Base-by-base conservation (phyloP, 163 green algal genomes). In the Chlamydomonas reinhardtii region DNA sequence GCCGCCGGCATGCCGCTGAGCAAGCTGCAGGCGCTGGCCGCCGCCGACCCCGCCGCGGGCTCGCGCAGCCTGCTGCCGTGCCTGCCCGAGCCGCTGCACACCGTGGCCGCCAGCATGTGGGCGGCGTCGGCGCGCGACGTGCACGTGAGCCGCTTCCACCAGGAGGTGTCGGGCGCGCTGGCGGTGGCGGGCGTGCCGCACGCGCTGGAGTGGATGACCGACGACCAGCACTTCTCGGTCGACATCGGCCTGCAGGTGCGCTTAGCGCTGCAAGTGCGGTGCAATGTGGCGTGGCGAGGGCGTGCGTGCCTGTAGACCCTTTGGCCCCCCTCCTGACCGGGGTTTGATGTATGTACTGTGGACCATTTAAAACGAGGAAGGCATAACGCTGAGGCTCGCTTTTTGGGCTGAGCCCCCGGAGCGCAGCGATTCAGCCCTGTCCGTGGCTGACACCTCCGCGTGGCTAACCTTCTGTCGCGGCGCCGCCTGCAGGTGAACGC, bases 221-320 rank as follows among this genome's bases (percentile, higher is more conserved):
- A 89, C 65, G 91, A 93, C 73, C 83, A 89, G n/a, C 83, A 93
- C 78, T 92, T 93, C 68, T 89, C 80, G 24, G 81, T 94, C n/a
- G 91, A 94, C 70, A 88, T 94, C 25, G 89, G 86, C 24, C 82
- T 94, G 37, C 64, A 90, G 84, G 88, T 90, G 73, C 27, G 27
- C n/a, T n/a, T n/a, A n/a, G n/a, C n/a, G n/a, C n/a, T n/a, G n/a
- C n/a, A n/a, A n/a, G n/a, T n/a, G n/a, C n/a, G n/a, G n/a, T n/a
- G n/a, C n/a, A n/a, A n/a, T n/a, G n/a, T n/a, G n/a, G n/a, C n/a
- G n/a, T n/a, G n/a, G n/a, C n/a, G n/a, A n/a, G n/a, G n/a, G n/a
- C n/a, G 61, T 29, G 20, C 8, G 56, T 22, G 56, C 20, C n/a
- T n/a, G n/a, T n/a, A n/a, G n/a, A n/a, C n/a, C n/a, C n/a, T n/a